These are phyloP conservation scores for Ogataea paradorogensis DNA, from an alignment of 805 yeast genomes.

Conservation along the genomic window DNA sequence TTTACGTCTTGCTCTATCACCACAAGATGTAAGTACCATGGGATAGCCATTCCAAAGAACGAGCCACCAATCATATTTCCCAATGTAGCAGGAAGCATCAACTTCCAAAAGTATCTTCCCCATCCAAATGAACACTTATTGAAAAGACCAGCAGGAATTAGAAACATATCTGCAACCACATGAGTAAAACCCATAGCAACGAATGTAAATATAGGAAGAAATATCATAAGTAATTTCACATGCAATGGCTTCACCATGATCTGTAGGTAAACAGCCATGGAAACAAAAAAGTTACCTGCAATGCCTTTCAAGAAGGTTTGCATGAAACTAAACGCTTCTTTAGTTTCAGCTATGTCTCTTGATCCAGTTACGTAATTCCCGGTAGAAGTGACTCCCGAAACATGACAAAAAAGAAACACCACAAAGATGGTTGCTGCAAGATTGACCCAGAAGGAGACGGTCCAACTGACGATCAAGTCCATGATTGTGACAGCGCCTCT, in stretches of 20 bases:
- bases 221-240: conserved; percentile 63
- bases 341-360: conserved; percentile 41
- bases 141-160: conserved; percentile 62
- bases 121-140: conserved; percentile 65
- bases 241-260: conserved; percentile 77
- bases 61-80: conserved; percentile 84
- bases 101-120: conserved; percentile 67
- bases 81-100: conserved; percentile 63
- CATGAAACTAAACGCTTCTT: conserved; percentile 47
- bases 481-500: conserved; percentile 67
- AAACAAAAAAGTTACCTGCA: conserved; percentile 76
- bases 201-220: conserved; percentile 71
- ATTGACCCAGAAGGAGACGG: conserved; percentile 64
- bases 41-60: conserved; percentile 58
- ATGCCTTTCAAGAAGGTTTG: conserved; percentile 67
- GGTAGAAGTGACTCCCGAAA: conserved; percentile 46
- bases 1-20: conserved; percentile 71
- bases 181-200: conserved; percentile 79
- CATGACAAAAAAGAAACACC: conserved; percentile 58
- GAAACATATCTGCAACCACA: conserved; percentile 78
- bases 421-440: conserved; percentile 64
- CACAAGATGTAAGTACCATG: conserved; percentile 70
- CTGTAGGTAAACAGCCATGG: conserved; percentile 72
- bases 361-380: conserved; percentile 48
- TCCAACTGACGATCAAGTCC: conserved; percentile 65